Conservation (phyloP, 2,329 filamentous ascomycete genomes). For the Sporothrix brasiliensis region DNA sequence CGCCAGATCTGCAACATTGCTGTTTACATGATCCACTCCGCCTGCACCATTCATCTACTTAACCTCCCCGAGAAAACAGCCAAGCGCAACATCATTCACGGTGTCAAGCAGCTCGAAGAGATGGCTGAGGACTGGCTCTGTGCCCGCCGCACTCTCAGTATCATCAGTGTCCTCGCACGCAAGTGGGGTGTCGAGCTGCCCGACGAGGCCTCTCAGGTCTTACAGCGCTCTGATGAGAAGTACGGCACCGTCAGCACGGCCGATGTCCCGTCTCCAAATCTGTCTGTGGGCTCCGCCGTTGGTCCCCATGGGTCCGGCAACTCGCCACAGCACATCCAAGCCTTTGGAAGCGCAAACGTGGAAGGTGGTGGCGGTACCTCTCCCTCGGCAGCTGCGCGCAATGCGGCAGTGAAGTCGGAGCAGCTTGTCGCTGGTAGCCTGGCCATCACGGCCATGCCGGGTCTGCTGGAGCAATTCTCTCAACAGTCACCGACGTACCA, state of each 20-base stretch:
- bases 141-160: slow-evolving; percentile 79
- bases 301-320: background rate
- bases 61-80: slow-evolving; percentile 93
- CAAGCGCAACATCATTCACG: slow-evolving; percentile 84
- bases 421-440: slow-evolving; percentile 5
- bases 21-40: slow-evolving; percentile 92
- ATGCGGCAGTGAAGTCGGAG: slow-evolving; percentile 23
- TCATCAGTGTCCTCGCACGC: slow-evolving; percentile 80
- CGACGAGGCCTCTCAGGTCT: slow-evolving; percentile 74
- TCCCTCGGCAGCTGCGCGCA: background rate
- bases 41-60: slow-evolving; percentile 90
- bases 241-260: slow-evolving; percentile 72
- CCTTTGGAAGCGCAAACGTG: slow-evolving; percentile 20
- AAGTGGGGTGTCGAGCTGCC: slow-evolving; percentile 90
- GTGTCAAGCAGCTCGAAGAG: slow-evolving; percentile 88
- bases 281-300: slow-evolving; percentile 34
- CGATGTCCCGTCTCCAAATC: slow-evolving; percentile 61
- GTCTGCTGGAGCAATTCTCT: slow-evolving; percentile 40
- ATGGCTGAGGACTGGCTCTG: slow-evolving; percentile 95
- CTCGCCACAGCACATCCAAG: background rate
- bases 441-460: background rate
- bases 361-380: slow-evolving; percentile 38
- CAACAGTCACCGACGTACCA: slow-evolving; percentile 40
- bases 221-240: slow-evolving; percentile 77
- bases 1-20: slow-evolving; percentile 95